phyloP scores from a whole-genome alignment of 1,284 basidiomycete genomes.

The Earliella scabrosa region DNA sequence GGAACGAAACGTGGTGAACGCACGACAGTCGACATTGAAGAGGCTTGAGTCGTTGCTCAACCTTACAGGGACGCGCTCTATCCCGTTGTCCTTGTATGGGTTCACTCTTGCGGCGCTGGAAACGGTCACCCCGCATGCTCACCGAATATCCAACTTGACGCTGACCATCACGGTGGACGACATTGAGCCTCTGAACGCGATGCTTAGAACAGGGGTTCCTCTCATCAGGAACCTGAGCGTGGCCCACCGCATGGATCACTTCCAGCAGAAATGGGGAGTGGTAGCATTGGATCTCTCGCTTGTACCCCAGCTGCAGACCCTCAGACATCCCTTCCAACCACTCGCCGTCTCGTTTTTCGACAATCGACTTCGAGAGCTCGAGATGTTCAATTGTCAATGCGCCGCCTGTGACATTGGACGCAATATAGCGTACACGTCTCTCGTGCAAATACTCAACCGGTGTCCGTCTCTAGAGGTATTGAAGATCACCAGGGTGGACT shows the following conservation, averaged over 20 bases:
- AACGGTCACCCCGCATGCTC: background rate
- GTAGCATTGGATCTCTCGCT: background rate
- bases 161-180: background rate
- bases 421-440: background rate
- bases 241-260: background rate
- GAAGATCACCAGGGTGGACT: background rate
- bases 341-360: background rate
- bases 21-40: background rate
- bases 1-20: background rate
- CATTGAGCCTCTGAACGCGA: background rate
- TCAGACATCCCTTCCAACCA: background rate
- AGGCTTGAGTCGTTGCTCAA: background rate
- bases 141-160: background rate
- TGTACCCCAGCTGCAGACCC: background rate
- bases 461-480: background rate
- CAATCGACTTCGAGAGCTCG: background rate
- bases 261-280: background rate
- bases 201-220: background rate
- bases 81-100: background rate
- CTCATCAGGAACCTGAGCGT: background rate
- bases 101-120: background rate
- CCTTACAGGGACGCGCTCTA: background rate
- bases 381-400: background rate
- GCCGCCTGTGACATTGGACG: background rate
- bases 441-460: background rate